These are phyloP conservation scores for Allantophomopsis cytisporea DNA, from an alignment of 2,329 filamentous ascomycete genomes.

Conservation along the genomic window DNA sequence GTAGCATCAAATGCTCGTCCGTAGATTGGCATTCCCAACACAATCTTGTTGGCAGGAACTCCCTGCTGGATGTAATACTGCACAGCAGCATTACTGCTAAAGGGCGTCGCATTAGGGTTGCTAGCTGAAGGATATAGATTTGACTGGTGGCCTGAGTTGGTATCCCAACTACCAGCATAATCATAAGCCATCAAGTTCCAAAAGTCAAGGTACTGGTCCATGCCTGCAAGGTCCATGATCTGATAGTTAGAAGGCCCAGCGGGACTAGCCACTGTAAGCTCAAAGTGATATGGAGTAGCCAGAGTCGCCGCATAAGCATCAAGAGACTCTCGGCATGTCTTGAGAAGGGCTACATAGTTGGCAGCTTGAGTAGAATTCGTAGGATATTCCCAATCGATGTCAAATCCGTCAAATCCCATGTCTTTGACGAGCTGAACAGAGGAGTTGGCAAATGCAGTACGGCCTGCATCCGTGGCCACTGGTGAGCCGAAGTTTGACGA, in stretches of 20 bases:
- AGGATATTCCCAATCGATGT: conserved; percentile 59
- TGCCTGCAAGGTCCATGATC: conserved; percentile 45
- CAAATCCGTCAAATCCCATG: conserved; percentile 62
- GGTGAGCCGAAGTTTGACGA: conserved; percentile 69
- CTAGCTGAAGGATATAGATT: conserved; percentile 53
- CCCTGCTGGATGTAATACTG: conserved; percentile 53
- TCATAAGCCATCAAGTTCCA: conserved; percentile 87
- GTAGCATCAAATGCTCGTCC: conserved; percentile 76
- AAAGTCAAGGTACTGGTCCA: conserved; percentile 57
- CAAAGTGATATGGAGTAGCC: conserved; percentile 32
- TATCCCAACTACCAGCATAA: conserved; percentile 74
- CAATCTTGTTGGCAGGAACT: conserved; percentile 58
- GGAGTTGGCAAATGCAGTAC: conserved; percentile 57
- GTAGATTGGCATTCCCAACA: conserved; percentile 86
- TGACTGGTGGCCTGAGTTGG: conserved; percentile 59
- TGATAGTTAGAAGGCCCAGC: conserved; percentile 49
- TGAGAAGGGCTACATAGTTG: conserved; percentile 44
- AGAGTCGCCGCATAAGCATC: conserved; percentile 38
- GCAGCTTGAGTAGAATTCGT: conserved; percentile 37
- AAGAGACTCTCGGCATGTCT: conserved; percentile 39
- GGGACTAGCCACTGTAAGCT: conserved; percentile 50
- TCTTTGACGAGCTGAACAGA: conserved; percentile 68
- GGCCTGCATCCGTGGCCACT: conserved; percentile 55
- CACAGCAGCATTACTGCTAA: conserved; percentile 60
- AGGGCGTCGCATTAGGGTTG: conserved; percentile 58